Evolutionary conservation across 306 rosid genomes (phyloP), one percentile per base, ranked within the genome.

Genomic region (Arachis hypogaea): DNA sequence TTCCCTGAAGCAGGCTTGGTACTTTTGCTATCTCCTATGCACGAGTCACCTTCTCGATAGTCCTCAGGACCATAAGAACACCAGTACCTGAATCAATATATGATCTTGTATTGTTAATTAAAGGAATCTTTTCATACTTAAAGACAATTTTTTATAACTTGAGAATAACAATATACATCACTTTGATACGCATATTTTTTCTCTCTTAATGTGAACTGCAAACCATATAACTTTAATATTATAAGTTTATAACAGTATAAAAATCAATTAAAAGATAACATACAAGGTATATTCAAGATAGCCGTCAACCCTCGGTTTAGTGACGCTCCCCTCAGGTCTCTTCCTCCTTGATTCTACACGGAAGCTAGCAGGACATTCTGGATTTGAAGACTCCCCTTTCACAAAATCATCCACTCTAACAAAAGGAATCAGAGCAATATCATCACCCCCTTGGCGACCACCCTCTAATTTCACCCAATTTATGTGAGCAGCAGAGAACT

Each of bases 41-140:
- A 63, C 7, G 78, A 76, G 29, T 87, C 87, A 46, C 85, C 80
- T 68, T 84, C 92, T 77, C 92, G 72, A 69, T 85, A 87, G 72
- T 89, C 97, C 80, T 88, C 89, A n/a, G 92, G 97, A 69, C 97
- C 97, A 76, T 88, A 91, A 73, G 93, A 91, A 84, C 97, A 89
- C 97, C 97, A 91, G 59, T 87, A 90, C 73, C 92, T 90, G 77
- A 64, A 71, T 78, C 77, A 64, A 57, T 49, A 56, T 33, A 60
- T 52, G 63, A 18, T 41, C 28, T 11, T 45, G 68, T 58, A 38
- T 61, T 36, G 16, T 18, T 6, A 55, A 72, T 52, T 36, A 58
- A 68, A 66, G 46, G 50, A 22, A 77, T 33, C 68, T 60, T 51
- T 22, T 56, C 71, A 28, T 18, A 44, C 72, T 61, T 44, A 42